Evolutionary conservation across 2,329 filamentous ascomycete species (phyloP).

Genomic region (Nakataea oryzae): DNA sequence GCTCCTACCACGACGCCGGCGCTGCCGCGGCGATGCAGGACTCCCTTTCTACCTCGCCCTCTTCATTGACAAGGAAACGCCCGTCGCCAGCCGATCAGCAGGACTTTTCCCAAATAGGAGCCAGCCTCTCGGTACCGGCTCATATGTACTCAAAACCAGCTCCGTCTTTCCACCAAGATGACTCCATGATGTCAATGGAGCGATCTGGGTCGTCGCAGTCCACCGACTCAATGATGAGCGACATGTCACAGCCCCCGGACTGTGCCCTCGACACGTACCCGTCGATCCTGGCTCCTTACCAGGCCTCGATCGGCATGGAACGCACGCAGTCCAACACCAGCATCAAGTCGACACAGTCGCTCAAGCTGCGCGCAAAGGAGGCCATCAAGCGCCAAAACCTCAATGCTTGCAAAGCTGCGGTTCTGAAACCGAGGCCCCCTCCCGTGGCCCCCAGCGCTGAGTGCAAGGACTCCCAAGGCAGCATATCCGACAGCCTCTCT

Average conservation of each 20-base stretch:
- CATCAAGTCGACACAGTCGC: constrained; percentile 31
- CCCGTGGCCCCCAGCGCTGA: constrained; percentile 4
- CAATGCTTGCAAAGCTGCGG: constrained; percentile 21
- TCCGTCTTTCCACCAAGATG: constrained; percentile 15
- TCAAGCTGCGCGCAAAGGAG: constrained; percentile 35
- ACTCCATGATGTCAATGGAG: constrained; percentile 26
- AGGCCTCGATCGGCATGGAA: constrained; percentile 17
- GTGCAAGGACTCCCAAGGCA: constrained; percentile 15
- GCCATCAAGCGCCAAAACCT: constrained; percentile 33
- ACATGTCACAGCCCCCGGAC: not conserved
- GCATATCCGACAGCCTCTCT: constrained; percentile 3
- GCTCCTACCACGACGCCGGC: constrained; percentile 12
- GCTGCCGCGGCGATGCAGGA: not conserved
- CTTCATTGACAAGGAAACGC: not conserved
- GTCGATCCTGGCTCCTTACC: constrained; percentile 2
- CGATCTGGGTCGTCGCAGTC: constrained; percentile 25
- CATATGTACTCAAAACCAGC: constrained; percentile 20
- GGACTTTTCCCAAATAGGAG: constrained; percentile 25
- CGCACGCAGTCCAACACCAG: constrained; percentile 31
- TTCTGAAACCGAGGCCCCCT: constrained; percentile 33
- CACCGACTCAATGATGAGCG: not conserved
- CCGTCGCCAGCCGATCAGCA: constrained; percentile 8
- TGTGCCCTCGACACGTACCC: constrained; percentile 3
- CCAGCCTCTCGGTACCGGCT: constrained; percentile 17
- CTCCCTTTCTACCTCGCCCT: not conserved